Base-by-base conservation (phyloP, 345 rosid species). In the Aquilaria yunnanensis region DNA sequence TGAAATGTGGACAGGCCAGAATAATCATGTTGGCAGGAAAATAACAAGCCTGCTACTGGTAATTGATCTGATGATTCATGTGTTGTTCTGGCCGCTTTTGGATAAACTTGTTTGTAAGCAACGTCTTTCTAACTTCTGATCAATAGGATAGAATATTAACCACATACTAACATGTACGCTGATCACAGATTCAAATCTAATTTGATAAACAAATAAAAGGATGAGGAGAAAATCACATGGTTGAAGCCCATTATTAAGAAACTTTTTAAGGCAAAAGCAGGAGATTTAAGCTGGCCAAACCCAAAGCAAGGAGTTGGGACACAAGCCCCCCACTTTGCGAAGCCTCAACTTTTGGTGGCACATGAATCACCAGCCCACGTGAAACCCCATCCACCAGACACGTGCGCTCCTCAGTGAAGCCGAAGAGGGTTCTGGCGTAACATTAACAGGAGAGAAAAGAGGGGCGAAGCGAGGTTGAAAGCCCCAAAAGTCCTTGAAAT, bases 281-380 rank as follows among this genome's bases (percentile, higher is more conserved):
- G 59, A 49, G 63, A 60, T 59, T 57, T 9, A 57, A 10, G 54
- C 63, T 61, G n/a, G 0, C 9, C 33, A 54, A 30, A 54, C 32
- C 1, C 8, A 14, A 30, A 59, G 37, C 41, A 43, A 16, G 23
- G 23, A 16, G 23, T 16, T 16, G 23, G 37, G 13, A 49, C 58
- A 60, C 54, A 29, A 32, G 16, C 56, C 46, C 54, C 12, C 47
- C 51, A 37, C 56, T 54, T 59, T 33, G 45, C 23, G 59, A 67
- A 74, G 69, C 68, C 23, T 16, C 23, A 53, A 69, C 74, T 58
- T 60, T 62, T 49, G 68, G 47, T 60, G 55, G 75, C 84, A 72
- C 78, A 77, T 77, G 84, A 71, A n/a, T 51, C 62, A 52, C 46
- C 47, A 48, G 61, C 67, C 73, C 88, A 78, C 78, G 85, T 80